A percentile compares a stretch with the other conserved stretches of the same genome.
phyloP scores from a whole-genome alignment of 1,139 yeast species.

The Taiozyma onychis region DNA sequence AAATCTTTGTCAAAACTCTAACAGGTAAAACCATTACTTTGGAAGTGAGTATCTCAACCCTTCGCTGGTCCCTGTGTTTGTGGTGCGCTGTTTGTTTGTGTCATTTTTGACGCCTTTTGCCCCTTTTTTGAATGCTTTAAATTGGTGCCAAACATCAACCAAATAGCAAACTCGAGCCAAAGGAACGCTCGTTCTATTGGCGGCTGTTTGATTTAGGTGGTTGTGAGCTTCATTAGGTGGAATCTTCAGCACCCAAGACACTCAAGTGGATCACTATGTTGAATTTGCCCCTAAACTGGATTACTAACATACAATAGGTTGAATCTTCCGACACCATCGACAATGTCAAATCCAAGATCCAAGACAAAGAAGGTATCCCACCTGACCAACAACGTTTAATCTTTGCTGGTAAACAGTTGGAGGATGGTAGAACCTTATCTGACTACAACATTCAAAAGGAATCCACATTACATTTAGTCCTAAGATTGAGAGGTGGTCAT shows the following conservation, averaged over 20 bases:
- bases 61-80: background rate
- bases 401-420: slow-evolving; percentile 98
- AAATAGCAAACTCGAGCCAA: background rate
- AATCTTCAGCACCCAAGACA: background rate
- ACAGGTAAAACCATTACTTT: slow-evolving; percentile 52
- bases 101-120: slow-evolving; percentile 8
- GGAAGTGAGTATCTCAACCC: slow-evolving; percentile 35
- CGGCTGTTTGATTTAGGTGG: background rate
- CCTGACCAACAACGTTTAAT: slow-evolving; percentile 96
- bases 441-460: slow-evolving; percentile 94
- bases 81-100: slow-evolving; percentile 8
- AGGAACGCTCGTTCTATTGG: background rate
- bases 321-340: slow-evolving; percentile 88
- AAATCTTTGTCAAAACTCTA: slow-evolving; percentile 60
- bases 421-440: slow-evolving; percentile 88
- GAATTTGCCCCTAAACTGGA: background rate
- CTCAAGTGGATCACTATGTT: slow-evolving; percentile 26
- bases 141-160: background rate
- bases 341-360: slow-evolving; percentile 83
- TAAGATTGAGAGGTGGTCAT: slow-evolving; percentile 86
- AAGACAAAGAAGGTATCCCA: slow-evolving; percentile 91
- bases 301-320: slow-evolving; percentile 36
- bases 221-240: background rate
- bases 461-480: slow-evolving; percentile 79
- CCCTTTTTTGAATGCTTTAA: slow-evolving; percentile 8